phyloP scores from a whole-genome alignment of 2,329 filamentous ascomycete species.

The Pestalotiopsis sp. region DNA sequence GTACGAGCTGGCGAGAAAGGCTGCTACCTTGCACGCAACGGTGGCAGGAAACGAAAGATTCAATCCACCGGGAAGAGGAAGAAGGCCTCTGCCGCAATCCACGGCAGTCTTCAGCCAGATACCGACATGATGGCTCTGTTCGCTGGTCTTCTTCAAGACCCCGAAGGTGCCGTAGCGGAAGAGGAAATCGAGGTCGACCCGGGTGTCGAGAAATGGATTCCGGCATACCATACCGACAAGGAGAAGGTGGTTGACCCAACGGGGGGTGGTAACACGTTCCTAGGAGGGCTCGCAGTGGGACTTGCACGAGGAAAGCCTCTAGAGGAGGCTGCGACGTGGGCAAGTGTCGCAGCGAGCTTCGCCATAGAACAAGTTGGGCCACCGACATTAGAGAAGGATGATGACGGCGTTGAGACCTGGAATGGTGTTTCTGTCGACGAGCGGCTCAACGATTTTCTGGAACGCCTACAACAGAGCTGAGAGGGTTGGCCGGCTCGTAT shows the following conservation, averaged over 20 bases:
- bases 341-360: constrained; percentile 83
- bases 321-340: constrained; percentile 77
- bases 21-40: constrained; percentile 66
- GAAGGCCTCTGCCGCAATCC: constrained; percentile 43
- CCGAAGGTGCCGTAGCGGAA: constrained; percentile 54
- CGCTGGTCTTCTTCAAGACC: constrained; percentile 58
- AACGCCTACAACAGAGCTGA: constrained; percentile 31
- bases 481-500: background rate
- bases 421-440: constrained; percentile 59
- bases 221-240: constrained; percentile 66
- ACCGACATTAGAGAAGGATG: constrained; percentile 55
- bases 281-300: constrained; percentile 63
- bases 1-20: constrained; percentile 74
- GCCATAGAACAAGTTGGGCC: constrained; percentile 94
- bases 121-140: constrained; percentile 67
- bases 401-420: constrained; percentile 60
- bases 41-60: constrained; percentile 50
- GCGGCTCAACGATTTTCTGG: constrained; percentile 55
- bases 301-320: constrained; percentile 62
- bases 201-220: constrained; percentile 74
- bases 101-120: constrained; percentile 59
- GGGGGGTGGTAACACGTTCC: constrained; percentile 89
- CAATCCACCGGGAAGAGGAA: constrained; percentile 35
- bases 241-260: constrained; percentile 84
- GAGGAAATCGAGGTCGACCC: constrained; percentile 66